phyloP scores from a whole-genome alignment of 2,329 filamentous ascomycete genomes.

The Fusarium xylarioides region DNA sequence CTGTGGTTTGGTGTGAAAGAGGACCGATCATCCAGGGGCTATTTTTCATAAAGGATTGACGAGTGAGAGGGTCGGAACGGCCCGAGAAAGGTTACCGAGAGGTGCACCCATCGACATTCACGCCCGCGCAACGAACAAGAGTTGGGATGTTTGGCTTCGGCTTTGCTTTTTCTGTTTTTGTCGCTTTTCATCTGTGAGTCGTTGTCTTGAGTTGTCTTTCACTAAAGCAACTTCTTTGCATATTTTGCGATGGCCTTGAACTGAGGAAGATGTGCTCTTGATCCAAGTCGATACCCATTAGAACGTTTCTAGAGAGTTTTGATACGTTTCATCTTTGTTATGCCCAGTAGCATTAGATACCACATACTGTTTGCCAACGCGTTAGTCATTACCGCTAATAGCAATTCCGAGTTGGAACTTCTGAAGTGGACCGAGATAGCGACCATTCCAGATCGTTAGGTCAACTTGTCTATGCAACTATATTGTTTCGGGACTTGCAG shows the following conservation, averaged over 20 bases:
- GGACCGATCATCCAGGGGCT: not conserved
- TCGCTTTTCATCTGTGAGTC: not conserved
- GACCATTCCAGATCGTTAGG: not conserved
- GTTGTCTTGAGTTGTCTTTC: slow-evolving; percentile 6
- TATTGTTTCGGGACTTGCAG: not conserved
- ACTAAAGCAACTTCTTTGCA: slow-evolving; percentile 18
- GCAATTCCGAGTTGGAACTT: not conserved
- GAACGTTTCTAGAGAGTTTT: slow-evolving; percentile 31
- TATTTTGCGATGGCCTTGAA: slow-evolving; percentile 14
- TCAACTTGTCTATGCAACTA: not conserved
- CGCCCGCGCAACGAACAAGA: not conserved
- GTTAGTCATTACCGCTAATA: slow-evolving; percentile 1
- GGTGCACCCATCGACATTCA: slow-evolving; percentile 3
- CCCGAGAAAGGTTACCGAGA: slow-evolving; percentile 31
- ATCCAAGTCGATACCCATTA: slow-evolving; percentile 38
- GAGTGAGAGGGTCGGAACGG: slow-evolving; percentile 37
- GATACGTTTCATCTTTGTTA: slow-evolving; percentile 18
- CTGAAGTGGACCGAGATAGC: not conserved
- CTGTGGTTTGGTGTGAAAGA: not conserved
- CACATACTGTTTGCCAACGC: slow-evolving; percentile 5
- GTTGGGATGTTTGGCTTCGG: not conserved
- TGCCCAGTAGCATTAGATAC: slow-evolving; percentile 16
- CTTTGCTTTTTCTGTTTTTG: slow-evolving; percentile 7
- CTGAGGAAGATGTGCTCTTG: slow-evolving; percentile 7
- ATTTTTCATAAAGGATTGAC: slow-evolving; percentile 3